Conservation (phyloP, 2,329 filamentous ascomycete genomes). For the Talaromyces marneffei region DNA sequence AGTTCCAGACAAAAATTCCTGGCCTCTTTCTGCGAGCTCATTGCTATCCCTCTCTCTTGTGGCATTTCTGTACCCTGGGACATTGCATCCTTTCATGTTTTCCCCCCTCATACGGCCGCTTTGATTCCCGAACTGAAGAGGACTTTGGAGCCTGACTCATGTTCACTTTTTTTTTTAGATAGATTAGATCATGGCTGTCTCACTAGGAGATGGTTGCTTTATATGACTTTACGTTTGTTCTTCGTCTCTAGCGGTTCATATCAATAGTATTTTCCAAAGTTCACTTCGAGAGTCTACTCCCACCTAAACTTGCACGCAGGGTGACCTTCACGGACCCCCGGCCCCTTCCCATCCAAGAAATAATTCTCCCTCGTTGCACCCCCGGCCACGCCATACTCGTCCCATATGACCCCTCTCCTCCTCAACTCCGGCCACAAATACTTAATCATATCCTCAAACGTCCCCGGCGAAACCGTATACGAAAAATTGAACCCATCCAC, state of each 20-base stretch:
- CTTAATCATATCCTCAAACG: conserved; percentile 49
- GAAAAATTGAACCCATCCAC: conserved; percentile 41
- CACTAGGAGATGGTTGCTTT: conserved; percentile 9
- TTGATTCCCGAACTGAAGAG: conserved; percentile 4
- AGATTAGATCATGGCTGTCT: conserved; percentile 11
- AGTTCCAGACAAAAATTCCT: neutral
- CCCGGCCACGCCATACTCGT: conserved; percentile 32
- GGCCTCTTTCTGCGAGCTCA: neutral
- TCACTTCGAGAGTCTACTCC: neutral
- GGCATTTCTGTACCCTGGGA: conserved; percentile 12
- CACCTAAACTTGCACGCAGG: conserved; percentile 6
- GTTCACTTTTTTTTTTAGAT: conserved; percentile 10
- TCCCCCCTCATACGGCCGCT: conserved; percentile 1
- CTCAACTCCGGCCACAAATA: conserved; percentile 44
- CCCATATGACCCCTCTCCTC: conserved; percentile 34
- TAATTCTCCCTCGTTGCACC: conserved; percentile 38
- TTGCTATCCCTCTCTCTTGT: conserved; percentile 1
- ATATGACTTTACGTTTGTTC: neutral
- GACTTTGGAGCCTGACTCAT: neutral
- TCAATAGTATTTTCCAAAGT: neutral
- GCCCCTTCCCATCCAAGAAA: conserved; percentile 27
- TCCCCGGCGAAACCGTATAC: conserved; percentile 48
- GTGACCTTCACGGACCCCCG: conserved; percentile 16
- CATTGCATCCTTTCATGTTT: conserved; percentile 10
- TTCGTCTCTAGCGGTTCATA: neutral